Conservation (phyloP, 257 asterid genomes). For the Cinchona pubescens region DNA sequence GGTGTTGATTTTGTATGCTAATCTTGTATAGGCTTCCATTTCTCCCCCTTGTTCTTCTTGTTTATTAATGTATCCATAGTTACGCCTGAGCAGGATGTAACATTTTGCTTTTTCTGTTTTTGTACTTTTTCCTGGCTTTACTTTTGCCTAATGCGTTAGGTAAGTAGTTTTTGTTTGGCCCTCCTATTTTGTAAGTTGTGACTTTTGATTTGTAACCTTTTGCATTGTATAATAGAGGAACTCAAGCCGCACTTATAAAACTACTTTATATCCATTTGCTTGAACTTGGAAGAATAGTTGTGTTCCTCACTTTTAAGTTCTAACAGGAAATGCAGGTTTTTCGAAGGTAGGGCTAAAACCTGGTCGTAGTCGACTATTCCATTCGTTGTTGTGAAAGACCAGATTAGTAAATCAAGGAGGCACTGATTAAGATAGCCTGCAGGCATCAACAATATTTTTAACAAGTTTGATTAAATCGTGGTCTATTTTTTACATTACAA, state of each 20-base stretch:
- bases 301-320: background rate
- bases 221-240: background rate
- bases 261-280: background rate
- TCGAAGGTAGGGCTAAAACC: background rate
- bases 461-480: background rate
- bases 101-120: background rate
- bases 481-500: constrained; percentile 5
- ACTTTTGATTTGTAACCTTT: background rate
- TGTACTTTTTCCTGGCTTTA: background rate
- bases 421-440: background rate
- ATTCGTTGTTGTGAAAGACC: constrained; percentile 12
- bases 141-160: background rate
- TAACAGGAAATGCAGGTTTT: background rate
- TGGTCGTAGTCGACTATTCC: constrained; percentile 10
- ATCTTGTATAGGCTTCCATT: background rate
- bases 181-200: background rate
- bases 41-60: background rate
- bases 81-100: background rate
- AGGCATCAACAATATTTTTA: background rate
- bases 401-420: constrained; percentile 29
- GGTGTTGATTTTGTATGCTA: background rate
- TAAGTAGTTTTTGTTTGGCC: background rate
- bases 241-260: background rate
- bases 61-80: background rate
- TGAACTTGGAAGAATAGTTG: background rate